Evolutionary conservation across 2,329 filamentous ascomycete genomes (phyloP), one percentile per base, ranked within the genome.

Genomic region (Venturia oleaginea): DNA sequence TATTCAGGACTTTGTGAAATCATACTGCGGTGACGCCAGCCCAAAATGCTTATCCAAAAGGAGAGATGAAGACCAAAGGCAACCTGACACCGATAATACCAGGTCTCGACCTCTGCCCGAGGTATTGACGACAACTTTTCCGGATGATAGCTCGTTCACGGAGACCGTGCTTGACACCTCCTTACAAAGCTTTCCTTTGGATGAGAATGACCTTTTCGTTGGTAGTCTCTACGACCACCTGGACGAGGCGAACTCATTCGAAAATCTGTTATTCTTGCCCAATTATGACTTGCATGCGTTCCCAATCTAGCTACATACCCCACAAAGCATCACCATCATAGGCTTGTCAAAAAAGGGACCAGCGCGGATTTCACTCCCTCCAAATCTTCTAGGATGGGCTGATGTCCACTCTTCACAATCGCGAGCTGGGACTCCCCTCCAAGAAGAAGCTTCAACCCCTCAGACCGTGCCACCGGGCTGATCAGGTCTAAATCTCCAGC

Each of bases 391-490:
- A 54, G 15, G 15, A 62, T 42, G 19, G n/a, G 59, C 40, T 62
- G 59, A 42, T 62, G 59, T 27, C 59, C 59, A 30, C 59, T 62
- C 34, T 46, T 43, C 24, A 62, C 59, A 11, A 62, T 46, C 42
- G 37, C 27, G 4, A 62, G 37, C 7, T 43, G 27, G n/a, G 19
- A 27, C 34, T 38, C 22, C 30, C 59, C 34, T n/a, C 34, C 59
- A 22, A 62, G n/a, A 30, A 62, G 59, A 32, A n/a, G 6, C 37
- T 32, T 42, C 37, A 62, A 32, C 8, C 15, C 59, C 59, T 62
- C 34, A n/a, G 59, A n/a, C 27, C 59, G 37, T 7, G 27, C 19
- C 7, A 62, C 37, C 7, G 59, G 59, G 30, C 59, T 62, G 42
- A 62, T 62, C 37, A 30, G 17, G 59, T 54, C 48, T n/a, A 46